Conservation (phyloP, 129 eudicot species). For the Chrysanthemum lavandulifolium region DNA sequence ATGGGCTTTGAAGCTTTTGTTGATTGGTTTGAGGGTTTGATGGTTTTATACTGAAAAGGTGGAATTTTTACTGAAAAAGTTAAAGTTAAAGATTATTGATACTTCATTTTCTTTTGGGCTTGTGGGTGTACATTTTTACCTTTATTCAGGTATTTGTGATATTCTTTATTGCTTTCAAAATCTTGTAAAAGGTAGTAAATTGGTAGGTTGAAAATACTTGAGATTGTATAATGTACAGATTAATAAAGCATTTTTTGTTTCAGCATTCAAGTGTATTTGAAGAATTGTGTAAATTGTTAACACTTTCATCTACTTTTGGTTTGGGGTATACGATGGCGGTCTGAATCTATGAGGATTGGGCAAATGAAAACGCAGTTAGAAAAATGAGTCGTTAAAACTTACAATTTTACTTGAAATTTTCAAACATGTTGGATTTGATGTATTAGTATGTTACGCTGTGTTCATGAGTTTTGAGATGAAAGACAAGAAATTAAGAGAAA, state of each 20-base stretch:
- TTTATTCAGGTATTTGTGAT: slow-evolving; percentile 33
- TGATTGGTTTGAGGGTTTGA: slow-evolving; percentile 28
- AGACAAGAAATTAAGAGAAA: too few relatives aligned
- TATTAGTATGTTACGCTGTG: too few relatives aligned
- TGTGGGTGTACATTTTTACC: slow-evolving; percentile 23
- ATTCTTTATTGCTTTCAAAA: slow-evolving; percentile 14
- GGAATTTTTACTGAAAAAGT: slow-evolving; percentile 41
- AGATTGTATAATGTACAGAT: neutral
- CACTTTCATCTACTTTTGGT: too few relatives aligned
- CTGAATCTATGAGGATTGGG: too few relatives aligned
- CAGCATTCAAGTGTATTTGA: too few relatives aligned
- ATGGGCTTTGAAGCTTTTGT: slow-evolving; percentile 36
- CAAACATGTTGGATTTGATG: too few relatives aligned
- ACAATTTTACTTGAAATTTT: too few relatives aligned
- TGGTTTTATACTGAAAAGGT: slow-evolving; percentile 40
- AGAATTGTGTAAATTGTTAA: too few relatives aligned
- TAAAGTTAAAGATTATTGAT: slow-evolving; percentile 39
- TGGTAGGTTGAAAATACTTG: neutral
- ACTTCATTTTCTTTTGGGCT: slow-evolving; percentile 37
- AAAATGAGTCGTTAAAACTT: too few relatives aligned
- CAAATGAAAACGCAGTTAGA: too few relatives aligned
- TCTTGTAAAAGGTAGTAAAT: slow-evolving; percentile 11
- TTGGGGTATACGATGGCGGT: too few relatives aligned
- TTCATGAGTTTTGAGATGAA: too few relatives aligned
- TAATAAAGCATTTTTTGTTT: neutral